Percentiles rank a stretch among this genome's conserved stretches.
phyloP scores from a whole-genome alignment of 73 alveolate genomes.

The Stentor coeruleus region DNA sequence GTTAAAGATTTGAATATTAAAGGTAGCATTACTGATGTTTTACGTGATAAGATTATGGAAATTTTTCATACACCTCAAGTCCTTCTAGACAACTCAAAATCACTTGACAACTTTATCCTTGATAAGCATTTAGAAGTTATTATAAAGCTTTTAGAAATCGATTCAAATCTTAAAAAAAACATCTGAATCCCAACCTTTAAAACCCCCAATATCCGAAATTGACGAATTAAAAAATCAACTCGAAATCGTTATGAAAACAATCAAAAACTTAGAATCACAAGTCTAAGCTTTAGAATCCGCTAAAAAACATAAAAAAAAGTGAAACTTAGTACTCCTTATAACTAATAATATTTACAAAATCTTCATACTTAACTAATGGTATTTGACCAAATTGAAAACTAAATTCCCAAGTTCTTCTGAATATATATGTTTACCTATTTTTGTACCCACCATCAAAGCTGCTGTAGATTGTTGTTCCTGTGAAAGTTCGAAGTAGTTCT shows the following conservation, averaged over 20 bases:
- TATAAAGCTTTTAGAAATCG: neutral
- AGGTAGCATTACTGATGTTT: conserved; percentile 11
- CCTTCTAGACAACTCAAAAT: neutral
- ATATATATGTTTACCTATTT: neutral
- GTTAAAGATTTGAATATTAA: neutral
- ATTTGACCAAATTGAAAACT: too few relatives aligned
- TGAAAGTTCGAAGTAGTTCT: neutral
- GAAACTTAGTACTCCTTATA: too few relatives aligned
- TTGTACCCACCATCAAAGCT: neutral
- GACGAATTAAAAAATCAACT: neutral
- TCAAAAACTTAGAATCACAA: neutral
- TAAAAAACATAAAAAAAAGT: neutral
- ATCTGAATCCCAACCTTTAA: neutral
- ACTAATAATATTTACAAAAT: too few relatives aligned
- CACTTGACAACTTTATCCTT: neutral
- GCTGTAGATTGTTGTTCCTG: neutral
- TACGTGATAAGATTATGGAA: conserved; percentile 1
- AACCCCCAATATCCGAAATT: neutral
- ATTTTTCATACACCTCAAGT: neutral
- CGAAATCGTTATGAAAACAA: neutral
- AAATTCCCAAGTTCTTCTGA: too few relatives aligned
- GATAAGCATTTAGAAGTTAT: neutral
- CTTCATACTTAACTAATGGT: too few relatives aligned
- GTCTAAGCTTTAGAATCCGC: neutral
- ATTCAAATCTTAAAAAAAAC: neutral